Evolutionary conservation across 1,284 basidiomycete genomes (phyloP).

Genomic region (Takashimella koratensis): DNA sequence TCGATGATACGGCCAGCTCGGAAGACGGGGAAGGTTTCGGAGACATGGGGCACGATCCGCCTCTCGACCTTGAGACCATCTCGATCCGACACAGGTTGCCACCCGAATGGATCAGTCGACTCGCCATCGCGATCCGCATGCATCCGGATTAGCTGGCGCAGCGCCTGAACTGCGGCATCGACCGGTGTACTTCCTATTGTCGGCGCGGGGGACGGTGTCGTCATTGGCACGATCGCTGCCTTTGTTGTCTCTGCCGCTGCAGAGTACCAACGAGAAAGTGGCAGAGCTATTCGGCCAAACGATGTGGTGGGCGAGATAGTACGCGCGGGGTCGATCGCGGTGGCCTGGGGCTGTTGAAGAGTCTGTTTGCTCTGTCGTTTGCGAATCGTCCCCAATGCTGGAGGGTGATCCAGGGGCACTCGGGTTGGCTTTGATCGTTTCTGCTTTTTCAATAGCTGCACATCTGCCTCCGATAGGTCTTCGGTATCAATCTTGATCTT

Average conservation of each 20-base stretch:
- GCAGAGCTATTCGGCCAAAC: slow-evolving; percentile 40
- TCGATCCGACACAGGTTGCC: slow-evolving; percentile 77
- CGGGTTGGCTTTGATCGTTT: slow-evolving; percentile 83
- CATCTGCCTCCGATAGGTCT: slow-evolving; percentile 82
- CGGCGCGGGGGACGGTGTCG: slow-evolving; percentile 44
- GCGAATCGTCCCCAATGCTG: slow-evolving; percentile 68
- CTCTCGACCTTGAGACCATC: slow-evolving; percentile 71
- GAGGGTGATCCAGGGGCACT: slow-evolving; percentile 87
- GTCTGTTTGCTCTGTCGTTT: slow-evolving; percentile 38
- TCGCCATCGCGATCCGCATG: slow-evolving; percentile 59
- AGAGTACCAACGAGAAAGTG: slow-evolving; percentile 67
- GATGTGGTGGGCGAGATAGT: slow-evolving; percentile 16
- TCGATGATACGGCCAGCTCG: slow-evolving; percentile 89
- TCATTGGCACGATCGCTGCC: slow-evolving; percentile 42
- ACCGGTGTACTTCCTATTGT: slow-evolving; percentile 50
- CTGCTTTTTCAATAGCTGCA: slow-evolving; percentile 73
- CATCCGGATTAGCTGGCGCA: slow-evolving; percentile 72
- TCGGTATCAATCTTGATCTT: slow-evolving; percentile 84
- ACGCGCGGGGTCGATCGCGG: slow-evolving; percentile 10
- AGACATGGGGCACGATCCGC: slow-evolving; percentile 71
- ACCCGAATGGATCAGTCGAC: slow-evolving; percentile 58
- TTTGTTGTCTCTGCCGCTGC: slow-evolving; percentile 60
- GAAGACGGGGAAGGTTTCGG: slow-evolving; percentile 76
- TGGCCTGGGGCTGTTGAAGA: slow-evolving; percentile 7
- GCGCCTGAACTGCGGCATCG: slow-evolving; percentile 74